Evolutionary conservation across 2,329 filamentous ascomycete genomes (phyloP).

Genomic region (Blumeria hordei): DNA sequence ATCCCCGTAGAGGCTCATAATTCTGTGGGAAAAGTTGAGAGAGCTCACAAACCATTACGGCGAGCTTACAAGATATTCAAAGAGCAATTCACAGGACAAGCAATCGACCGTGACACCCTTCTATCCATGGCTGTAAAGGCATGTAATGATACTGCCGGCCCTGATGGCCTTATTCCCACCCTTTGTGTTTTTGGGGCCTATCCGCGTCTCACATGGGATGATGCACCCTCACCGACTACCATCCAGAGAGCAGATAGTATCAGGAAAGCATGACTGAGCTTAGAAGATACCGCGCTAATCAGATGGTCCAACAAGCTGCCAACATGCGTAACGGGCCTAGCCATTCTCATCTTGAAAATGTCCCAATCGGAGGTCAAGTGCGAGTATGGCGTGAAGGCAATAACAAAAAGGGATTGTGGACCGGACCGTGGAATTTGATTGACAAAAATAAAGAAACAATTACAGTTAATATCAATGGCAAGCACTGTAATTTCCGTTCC

Average conservation of each 20-base stretch:
- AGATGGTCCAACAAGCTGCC: neutral
- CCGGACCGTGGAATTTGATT: neutral
- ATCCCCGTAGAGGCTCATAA: conserved; percentile 1
- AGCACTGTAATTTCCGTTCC: no score
- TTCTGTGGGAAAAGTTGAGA: conserved; percentile 2
- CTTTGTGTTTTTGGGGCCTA: neutral
- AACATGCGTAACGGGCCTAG: conserved; percentile 1
- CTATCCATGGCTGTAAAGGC: conserved; percentile 1
- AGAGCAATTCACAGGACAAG: neutral
- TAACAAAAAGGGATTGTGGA: neutral
- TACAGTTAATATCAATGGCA: no score
- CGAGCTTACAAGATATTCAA: neutral
- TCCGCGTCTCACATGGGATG: neutral
- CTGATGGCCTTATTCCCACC: neutral
- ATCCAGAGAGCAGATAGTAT: conserved; percentile 1
- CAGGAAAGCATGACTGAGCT: conserved; percentile 3
- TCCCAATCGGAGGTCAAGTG: conserved; percentile 1
- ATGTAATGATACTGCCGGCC: neutral
- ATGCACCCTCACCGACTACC: neutral
- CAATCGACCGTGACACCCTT: neutral
- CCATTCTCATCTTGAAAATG: neutral
- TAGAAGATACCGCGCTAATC: neutral
- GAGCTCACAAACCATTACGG: neutral
- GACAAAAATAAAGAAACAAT: neutral
- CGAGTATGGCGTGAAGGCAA: conserved; percentile 2